Base-by-base conservation (phyloP, 768 basidiomycete genomes). In the Paxillus rubicundulus region DNA sequence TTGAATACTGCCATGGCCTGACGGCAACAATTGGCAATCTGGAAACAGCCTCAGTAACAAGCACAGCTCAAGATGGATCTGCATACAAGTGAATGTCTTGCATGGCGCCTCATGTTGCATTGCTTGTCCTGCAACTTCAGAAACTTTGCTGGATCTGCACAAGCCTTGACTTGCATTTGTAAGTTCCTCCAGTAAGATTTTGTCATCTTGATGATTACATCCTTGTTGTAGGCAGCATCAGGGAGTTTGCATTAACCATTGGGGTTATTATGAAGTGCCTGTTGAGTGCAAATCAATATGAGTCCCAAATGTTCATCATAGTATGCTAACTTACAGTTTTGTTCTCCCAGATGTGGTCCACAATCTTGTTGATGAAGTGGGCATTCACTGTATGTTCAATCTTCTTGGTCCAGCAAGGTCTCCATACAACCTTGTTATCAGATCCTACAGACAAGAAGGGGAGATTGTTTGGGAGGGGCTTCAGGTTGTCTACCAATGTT, bases 171-270 rank as follows among this genome's bases (percentile, higher is more conserved):
- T 39, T 49, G 38, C 37, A 21, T 16, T 18, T n/a, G 20, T 2
- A 49, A 5, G 27, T 49, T 49, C 30, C 38, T 13, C 48, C 48
- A 49, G 48, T 49, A 49, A 8, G 39, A 49, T 49, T 49, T 41
- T 2, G 48, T 18, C 13, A 49, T 41, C 2, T 14, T 49, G 21
- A 16, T 21, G n/a, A 49, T 49, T 13, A 40, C 37, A 16, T 9
- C 18, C 13, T 28, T 5, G 6, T 40, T 9, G 6, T 44, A 50
- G 39, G 45, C 49, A 2, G 24, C 49, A 6, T 44, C 39, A 7
- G 3, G 4, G n/a, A 50, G 24, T 13, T 50, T 28, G 13, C 1
- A 1, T 13, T 43, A 33, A 1, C 41, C 33, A 21, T 24, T 24
- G 2, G 9, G 3, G 16, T 41, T 33, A 3, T 16, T 44, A 21